Percentiles rank a stretch among this genome's conserved stretches.
Conservation (phyloP, 164 flowering plant species). For the Vitis cinerea region DNA sequence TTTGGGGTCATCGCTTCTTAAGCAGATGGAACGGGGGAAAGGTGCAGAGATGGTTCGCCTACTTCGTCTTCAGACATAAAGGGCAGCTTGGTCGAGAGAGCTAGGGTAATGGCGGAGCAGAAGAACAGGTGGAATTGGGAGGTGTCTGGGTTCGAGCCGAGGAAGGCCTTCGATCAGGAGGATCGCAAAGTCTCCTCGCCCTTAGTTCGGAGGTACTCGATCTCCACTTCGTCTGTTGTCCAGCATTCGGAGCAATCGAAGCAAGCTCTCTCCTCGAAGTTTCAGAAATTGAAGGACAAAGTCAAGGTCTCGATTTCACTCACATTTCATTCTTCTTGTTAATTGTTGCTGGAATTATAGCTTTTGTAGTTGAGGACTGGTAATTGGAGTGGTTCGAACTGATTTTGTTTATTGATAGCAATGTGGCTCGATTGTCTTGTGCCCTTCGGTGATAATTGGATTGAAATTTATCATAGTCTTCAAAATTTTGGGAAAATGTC, state of each 20-base stretch:
- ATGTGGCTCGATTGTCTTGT: not conserved
- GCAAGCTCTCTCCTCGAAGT: slow-evolving; percentile 45
- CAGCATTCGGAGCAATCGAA: slow-evolving; percentile 41
- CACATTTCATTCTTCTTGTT: not conserved
- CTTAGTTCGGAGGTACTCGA: slow-evolving; percentile 67
- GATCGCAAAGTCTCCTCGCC: slow-evolving; percentile 41
- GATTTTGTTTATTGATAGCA: not conserved
- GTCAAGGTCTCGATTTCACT: slow-evolving; percentile 48
- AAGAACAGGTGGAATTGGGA: slow-evolving; percentile 93
- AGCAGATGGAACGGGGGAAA: not conserved
- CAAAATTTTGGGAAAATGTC: too few species aligned
- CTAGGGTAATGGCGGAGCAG: slow-evolving; percentile 54
- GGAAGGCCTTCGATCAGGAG: slow-evolving; percentile 47
- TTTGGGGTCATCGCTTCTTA: not conserved
- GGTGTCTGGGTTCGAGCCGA: slow-evolving; percentile 82
- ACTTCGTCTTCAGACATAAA: not conserved
- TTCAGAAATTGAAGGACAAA: slow-evolving; percentile 65
- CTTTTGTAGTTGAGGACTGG: not conserved
- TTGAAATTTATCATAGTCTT: too few species aligned
- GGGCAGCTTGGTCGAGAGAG: not conserved
- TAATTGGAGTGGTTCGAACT: not conserved
- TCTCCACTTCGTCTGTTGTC: slow-evolving; percentile 47
- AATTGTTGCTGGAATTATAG: not conserved
- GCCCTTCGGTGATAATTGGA: not conserved
- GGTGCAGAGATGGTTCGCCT: not conserved